A percentile compares a stretch with the other conserved stretches of the same genome.
Conservation (phyloP, 1,284 basidiomycete genomes). For the Xanthoconium separans region DNA sequence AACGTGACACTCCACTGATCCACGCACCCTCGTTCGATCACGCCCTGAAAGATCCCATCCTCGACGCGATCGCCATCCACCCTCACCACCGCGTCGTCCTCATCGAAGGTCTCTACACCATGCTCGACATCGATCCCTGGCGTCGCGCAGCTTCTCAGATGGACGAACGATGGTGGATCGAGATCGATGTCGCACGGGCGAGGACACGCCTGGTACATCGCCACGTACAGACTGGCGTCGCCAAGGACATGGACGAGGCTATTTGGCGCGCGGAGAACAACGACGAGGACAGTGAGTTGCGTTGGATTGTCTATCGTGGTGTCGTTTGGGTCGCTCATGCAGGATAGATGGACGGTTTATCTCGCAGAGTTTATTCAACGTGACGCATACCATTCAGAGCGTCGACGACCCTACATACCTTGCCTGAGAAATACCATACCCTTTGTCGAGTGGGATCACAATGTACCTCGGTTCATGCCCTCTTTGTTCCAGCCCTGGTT, state of each 20-base stretch:
- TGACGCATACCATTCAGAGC: slow-evolving; percentile 28
- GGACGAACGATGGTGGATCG: slow-evolving; percentile 80
- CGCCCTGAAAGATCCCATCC: slow-evolving; percentile 63
- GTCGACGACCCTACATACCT: slow-evolving; percentile 23
- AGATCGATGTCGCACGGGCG: slow-evolving; percentile 61
- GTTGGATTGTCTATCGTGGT: not conserved
- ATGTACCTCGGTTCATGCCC: no score
- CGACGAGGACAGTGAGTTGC: slow-evolving; percentile 69
- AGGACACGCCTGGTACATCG: slow-evolving; percentile 65
- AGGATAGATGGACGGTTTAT: slow-evolving; percentile 26
- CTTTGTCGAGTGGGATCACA: no score
- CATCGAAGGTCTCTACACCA: slow-evolving; percentile 83
- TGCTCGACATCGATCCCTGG: slow-evolving; percentile 77
- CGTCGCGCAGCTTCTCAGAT: slow-evolving; percentile 59
- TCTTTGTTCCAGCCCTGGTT: no score
- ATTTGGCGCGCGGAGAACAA: slow-evolving; percentile 70
- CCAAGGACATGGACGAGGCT: slow-evolving; percentile 64
- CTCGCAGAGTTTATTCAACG: slow-evolving; percentile 17
- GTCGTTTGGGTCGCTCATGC: not conserved
- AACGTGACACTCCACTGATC: slow-evolving; percentile 31
- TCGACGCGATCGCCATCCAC: slow-evolving; percentile 54
- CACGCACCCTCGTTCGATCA: slow-evolving; percentile 77
- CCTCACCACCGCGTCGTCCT: slow-evolving; percentile 73
- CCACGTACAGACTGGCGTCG: slow-evolving; percentile 76
- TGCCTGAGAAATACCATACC: slow-evolving; percentile 1